Evolutionary conservation across 2,329 filamentous ascomycete species (phyloP).

Genomic region (Neoascochyta sp.): DNA sequence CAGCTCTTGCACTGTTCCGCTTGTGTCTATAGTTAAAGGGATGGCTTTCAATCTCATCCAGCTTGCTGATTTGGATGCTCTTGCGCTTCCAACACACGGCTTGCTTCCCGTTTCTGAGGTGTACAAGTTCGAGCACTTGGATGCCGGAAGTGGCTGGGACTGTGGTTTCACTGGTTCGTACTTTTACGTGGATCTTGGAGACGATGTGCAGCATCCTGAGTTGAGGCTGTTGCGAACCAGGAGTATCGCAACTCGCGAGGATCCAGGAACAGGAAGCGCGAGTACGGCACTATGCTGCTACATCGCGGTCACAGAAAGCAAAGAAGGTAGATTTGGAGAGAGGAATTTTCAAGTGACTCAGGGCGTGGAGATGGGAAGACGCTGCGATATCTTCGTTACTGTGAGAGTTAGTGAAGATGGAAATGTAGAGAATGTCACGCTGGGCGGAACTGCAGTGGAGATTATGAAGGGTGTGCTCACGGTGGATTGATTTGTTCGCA

Average conservation of each 20-base stretch:
- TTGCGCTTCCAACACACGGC: slow-evolving; percentile 8
- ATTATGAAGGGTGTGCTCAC: slow-evolving; percentile 27
- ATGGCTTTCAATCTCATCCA: slow-evolving; percentile 66
- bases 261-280: slow-evolving; percentile 49
- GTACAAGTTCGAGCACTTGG: slow-evolving; percentile 27
- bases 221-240: slow-evolving; percentile 50
- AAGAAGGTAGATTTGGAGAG: slow-evolving; percentile 13
- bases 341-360: slow-evolving; percentile 42
- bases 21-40: slow-evolving; percentile 59
- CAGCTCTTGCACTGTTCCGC: slow-evolving; percentile 15
- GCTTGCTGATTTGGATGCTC: slow-evolving; percentile 55
- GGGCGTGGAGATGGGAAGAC: slow-evolving; percentile 49
- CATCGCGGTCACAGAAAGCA: slow-evolving; percentile 34
- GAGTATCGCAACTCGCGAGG: slow-evolving; percentile 52
- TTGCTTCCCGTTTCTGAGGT: slow-evolving; percentile 40
- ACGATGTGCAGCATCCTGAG: slow-evolving; percentile 19
- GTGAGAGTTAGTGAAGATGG: slow-evolving; percentile 39
- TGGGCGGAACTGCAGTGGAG: slow-evolving; percentile 42
- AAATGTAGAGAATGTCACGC: slow-evolving; percentile 36
- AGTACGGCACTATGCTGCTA: slow-evolving; percentile 44
- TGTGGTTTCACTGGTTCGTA: slow-evolving; percentile 47
- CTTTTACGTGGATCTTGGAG: slow-evolving; percentile 55
- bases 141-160: slow-evolving; percentile 47
- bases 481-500: slow-evolving; percentile 6
- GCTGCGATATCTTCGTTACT: slow-evolving; percentile 46